These are phyloP conservation scores for Elsinoe necatrix DNA, from an alignment of 2,329 filamentous ascomycete genomes.

Conservation along the genomic window DNA sequence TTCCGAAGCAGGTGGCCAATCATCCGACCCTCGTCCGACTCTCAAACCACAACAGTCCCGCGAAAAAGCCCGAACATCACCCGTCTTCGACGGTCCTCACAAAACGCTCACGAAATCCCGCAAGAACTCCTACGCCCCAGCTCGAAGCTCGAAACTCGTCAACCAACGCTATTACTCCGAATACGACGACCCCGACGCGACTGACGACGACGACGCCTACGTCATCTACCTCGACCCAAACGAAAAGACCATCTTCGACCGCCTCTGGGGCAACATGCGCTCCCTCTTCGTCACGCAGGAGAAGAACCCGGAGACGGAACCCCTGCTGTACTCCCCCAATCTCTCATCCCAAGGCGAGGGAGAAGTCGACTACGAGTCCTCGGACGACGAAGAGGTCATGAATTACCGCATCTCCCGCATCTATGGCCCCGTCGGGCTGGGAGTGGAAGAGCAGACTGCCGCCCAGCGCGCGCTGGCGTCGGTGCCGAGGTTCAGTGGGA, in stretches of 20 bases:
- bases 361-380: slow-evolving; percentile 25
- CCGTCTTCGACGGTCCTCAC: background rate
- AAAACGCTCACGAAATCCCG: slow-evolving; percentile 18
- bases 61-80: background rate
- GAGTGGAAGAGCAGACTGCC: background rate
- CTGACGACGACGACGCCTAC: slow-evolving; percentile 51
- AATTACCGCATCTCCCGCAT: slow-evolving; percentile 10
- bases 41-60: background rate
- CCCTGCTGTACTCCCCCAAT: slow-evolving; percentile 18
- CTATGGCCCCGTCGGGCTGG: background rate
- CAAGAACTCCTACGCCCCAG: slow-evolving; percentile 20
- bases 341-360: background rate
- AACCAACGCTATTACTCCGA: slow-evolving; percentile 65
- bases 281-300: slow-evolving; percentile 28
- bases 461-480: background rate
- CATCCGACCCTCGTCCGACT: slow-evolving; percentile 17
- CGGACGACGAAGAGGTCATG: slow-evolving; percentile 24
- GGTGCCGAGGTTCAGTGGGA: slow-evolving; percentile 32
- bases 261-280: slow-evolving; percentile 46
- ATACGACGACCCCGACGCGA: slow-evolving; percentile 72
- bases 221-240: slow-evolving; percentile 68
- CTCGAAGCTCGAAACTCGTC: slow-evolving; percentile 22
- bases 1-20: slow-evolving; percentile 31
- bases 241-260: slow-evolving; percentile 56
- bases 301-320: slow-evolving; percentile 23